A percentile compares a stretch with the other conserved stretches of the same genome.
phyloP scores from a whole-genome alignment of 108 stramenopile species.

The Schizochytrium sp. region DNA sequence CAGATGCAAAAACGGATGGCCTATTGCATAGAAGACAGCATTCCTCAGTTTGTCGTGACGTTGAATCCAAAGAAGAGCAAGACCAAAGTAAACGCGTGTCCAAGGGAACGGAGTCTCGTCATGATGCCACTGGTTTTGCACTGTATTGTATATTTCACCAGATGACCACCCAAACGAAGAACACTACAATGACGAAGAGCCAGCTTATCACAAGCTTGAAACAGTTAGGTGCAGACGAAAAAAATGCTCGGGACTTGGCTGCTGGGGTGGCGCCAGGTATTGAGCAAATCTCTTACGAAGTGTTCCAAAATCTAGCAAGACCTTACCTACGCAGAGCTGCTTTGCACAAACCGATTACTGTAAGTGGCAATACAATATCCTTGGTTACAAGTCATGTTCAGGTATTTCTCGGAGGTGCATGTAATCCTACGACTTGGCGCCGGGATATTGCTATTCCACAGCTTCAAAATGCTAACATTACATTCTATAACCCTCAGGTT shows the following conservation, averaged over 20 bases:
- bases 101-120: no score
- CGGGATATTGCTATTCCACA: conserved; percentile 34
- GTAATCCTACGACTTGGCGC: conserved; percentile 63
- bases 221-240: not conserved
- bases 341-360: not conserved
- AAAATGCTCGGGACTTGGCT: not conserved
- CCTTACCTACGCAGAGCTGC: not conserved
- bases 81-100: no score
- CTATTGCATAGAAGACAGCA: not conserved
- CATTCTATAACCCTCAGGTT: conserved; percentile 61
- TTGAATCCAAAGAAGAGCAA: not conserved
- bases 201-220: not conserved
- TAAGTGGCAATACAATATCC: not conserved
- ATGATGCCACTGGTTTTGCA: no score
- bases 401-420: conserved; percentile 63
- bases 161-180: not conserved
- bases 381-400: not conserved
- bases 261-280: not conserved
- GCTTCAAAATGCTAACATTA: conserved; percentile 21
- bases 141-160: not conserved
- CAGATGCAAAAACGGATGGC: not conserved
- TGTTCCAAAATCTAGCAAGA: not conserved
- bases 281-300: not conserved
- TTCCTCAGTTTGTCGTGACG: not conserved
- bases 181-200: no score